Base-by-base conservation (phyloP, 441 rosid species). In the Populus tomentosa region DNA sequence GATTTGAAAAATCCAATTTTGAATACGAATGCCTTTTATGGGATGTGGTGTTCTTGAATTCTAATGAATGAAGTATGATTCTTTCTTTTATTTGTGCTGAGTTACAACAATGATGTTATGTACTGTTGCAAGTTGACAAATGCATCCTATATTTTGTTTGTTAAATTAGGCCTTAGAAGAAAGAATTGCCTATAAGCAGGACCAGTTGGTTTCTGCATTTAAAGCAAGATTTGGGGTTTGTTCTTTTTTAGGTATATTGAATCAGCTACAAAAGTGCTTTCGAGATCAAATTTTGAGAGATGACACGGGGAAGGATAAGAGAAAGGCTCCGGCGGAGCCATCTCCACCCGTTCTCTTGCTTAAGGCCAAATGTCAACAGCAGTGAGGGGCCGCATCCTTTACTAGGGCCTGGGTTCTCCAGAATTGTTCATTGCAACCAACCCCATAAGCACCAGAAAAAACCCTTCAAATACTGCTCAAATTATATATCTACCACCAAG, bases 401-500 rank as follows among this genome's bases (percentile, higher is more conserved):
- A 69, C 87, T 79, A 74, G 95, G 94, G 35, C 94, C 94, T 35
- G 95, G 95, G 5, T 91, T 79, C 79, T 85, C 95, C 3, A 87
- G 99, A 82, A 80, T 86, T 67, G 96, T 95, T 33, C 77, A 84
- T 76, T 93, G 99, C 87, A 95, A 95, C 63, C 88, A 90, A 82
- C 90, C 99, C 73, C 82, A 74, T 70, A 46, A 90, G 92, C 99
- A 95, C 86, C 83, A 79, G 89, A 90, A 82, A 83, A 91, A 89
- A 82, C 99, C 98, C 69, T 75, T 93, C 42, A 85, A 89, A 64
- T 93, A 95, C 71, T 83, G 94, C 76, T 86, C 91, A 10, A 95
- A 95, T 82, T 86, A 89, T 70, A 93, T 93, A 84, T 92, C 99
- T 20, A 95, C 99, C 71, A 95, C 99, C 6, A 91, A 92, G 83